Conservation (phyloP, 306 rosid species). For the Gynostemma pentaphyllum region DNA sequence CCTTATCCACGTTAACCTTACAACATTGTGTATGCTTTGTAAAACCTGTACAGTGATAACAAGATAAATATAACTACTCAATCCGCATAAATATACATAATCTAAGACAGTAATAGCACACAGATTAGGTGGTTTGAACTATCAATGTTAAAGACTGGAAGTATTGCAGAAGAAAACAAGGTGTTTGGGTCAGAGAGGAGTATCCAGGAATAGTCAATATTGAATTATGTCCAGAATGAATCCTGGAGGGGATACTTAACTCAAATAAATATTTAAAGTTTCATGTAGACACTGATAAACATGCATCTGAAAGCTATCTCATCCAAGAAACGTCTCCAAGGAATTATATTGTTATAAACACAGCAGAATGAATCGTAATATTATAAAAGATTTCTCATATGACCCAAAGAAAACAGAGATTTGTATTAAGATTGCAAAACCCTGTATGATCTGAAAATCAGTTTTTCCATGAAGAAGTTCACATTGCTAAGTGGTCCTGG, state of each 20-base stretch:
- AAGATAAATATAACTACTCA: not conserved
- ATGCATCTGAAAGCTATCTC: not conserved
- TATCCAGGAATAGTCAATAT: not conserved
- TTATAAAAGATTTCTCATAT: not conserved
- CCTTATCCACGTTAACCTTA: slow-evolving; percentile 82
- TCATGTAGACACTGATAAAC: not conserved
- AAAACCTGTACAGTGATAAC: slow-evolving; percentile 46
- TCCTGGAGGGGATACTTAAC: not conserved
- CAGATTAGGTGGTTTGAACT: not conserved
- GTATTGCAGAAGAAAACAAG: not conserved
- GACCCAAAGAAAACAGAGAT: not conserved
- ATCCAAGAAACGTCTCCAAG: not conserved
- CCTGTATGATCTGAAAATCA: not conserved
- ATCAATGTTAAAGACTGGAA: not conserved
- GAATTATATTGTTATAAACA: not conserved
- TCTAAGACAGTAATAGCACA: not conserved
- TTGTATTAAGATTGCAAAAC: not conserved
- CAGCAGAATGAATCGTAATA: not conserved
- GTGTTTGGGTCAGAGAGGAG: not conserved
- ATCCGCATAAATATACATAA: too few relatives aligned
- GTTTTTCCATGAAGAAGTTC: not conserved
- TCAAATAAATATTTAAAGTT: not conserved
- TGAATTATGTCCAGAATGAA: not conserved
- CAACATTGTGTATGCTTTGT: slow-evolving; percentile 37
- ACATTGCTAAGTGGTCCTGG: not conserved